Evolutionary conservation across 2,329 filamentous ascomycete genomes (phyloP), one percentile per base, ranked within the genome.

Genomic region (Aphanocladium album): DNA sequence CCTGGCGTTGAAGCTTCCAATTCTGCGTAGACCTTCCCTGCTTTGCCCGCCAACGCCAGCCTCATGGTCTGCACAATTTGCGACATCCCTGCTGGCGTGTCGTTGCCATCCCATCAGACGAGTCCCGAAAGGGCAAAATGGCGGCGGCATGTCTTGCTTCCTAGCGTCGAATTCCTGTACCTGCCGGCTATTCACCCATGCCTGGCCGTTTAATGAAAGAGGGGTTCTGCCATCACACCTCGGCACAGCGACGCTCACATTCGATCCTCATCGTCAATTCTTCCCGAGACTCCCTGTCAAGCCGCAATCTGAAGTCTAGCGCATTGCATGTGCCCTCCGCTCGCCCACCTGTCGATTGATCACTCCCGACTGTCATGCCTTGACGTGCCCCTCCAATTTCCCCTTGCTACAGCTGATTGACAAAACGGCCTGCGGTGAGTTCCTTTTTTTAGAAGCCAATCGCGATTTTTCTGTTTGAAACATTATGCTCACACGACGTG

Each of bases 321-420:
- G 21, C 21, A 52, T 59, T 59, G 47, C 47, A 46, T 52, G 47
- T 59, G 57, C 25, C 46, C 46, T 51, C 54, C 54, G 54, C 54
- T 37, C 35, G 21, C 43, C 30, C 27, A 21, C 56, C 27, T 41
- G 23, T 41, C 46, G 47, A 50, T 52, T 35, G 57, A 59, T 59
- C 56, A 33, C 14, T 30, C 56, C 47, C 25, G 47, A 49, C 35
- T n/a, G 6, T 23, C 19, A 37, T 52, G 57, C 57, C 39, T 59
- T 45, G 49, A 52, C 57, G n/a, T 51, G 39, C 57, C 57, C 57
- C 57, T 59, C 49, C 47, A 59, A 59, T 59, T 52, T 59, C 57
- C 56, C 47, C 14, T 33, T 23, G 8, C 17, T 33, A 23, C 45
- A 19, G 17, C n/a, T 49, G 43, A 57, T 57, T 45, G 53, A 27